Percentiles rank a stretch among this genome's conserved stretches.
Evolutionary conservation across 202 grass and related monocot species (phyloP).

Genomic region (Setaria italica): DNA sequence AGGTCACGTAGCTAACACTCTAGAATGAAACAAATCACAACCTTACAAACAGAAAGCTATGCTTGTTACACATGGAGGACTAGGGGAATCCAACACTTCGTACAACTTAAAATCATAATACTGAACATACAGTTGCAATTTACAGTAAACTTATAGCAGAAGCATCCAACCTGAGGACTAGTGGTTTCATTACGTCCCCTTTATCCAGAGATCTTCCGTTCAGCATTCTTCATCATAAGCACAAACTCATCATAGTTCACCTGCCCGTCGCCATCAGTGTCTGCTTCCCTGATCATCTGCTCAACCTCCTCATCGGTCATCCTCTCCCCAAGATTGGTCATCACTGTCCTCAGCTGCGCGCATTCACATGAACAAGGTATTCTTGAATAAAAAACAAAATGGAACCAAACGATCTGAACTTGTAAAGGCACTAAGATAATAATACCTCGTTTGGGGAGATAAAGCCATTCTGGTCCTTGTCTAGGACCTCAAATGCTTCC

Average conservation of each 20-base stretch:
- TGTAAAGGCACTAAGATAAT: neutral
- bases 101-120: constrained; percentile 22
- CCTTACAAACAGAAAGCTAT: constrained; percentile 2
- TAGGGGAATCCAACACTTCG: neutral
- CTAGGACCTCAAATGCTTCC: constrained; percentile 83
- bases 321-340: constrained; percentile 83
- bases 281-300: constrained; percentile 86
- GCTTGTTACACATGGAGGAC: neutral
- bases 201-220: constrained; percentile 57
- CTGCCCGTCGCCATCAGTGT: constrained; percentile 72
- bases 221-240: constrained; percentile 67
- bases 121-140: constrained; percentile 25
- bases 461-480: constrained; percentile 78
- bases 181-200: constrained; percentile 5
- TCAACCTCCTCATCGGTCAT: constrained; percentile 71
- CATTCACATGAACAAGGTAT: neutral
- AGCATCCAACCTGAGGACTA: constrained; percentile 15
- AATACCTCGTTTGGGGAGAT: constrained; percentile 73
- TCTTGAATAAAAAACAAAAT: constrained; percentile 23
- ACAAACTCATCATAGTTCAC: constrained; percentile 86
- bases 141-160: neutral
- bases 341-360: constrained; percentile 71
- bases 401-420: neutral
- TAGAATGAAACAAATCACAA: constrained; percentile 30
- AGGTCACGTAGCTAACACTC: neutral